Conservation (phyloP, 345 rosid species). For the Bretschneidera sinensis region DNA sequence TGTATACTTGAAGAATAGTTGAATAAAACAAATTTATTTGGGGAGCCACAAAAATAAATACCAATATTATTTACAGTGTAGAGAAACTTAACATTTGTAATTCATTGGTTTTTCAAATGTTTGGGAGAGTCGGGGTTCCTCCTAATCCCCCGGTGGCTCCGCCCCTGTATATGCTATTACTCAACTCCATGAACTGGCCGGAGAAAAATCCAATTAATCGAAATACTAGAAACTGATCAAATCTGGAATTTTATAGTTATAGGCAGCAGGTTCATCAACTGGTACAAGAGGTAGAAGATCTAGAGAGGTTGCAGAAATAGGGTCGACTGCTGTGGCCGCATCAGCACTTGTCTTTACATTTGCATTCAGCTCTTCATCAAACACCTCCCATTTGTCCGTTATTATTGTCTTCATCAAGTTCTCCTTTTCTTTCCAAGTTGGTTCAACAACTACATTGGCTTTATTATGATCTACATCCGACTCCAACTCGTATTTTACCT, state of each 20-base stretch:
- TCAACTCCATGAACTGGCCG: neutral
- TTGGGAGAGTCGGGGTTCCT: too few species aligned
- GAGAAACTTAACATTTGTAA: too few species aligned
- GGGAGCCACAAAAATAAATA: too few species aligned
- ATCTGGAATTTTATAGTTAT: conserved; percentile 38
- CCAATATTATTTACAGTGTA: too few species aligned
- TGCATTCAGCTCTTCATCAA: conserved; percentile 34
- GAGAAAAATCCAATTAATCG: neutral
- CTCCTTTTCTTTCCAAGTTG: neutral
- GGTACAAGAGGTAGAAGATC: conserved; percentile 17
- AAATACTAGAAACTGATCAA: conserved; percentile 37
- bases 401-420: conserved; percentile 38
- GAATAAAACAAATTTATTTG: too few species aligned
- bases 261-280: conserved; percentile 9
- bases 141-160: too few species aligned
- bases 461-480: neutral
- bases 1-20: too few species aligned
- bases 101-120: too few species aligned
- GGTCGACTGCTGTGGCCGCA: conserved; percentile 6
- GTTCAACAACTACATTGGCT: neutral
- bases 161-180: too few species aligned
- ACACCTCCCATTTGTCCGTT: conserved; percentile 58
- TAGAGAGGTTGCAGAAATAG: conserved; percentile 4
- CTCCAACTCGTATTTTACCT: neutral
- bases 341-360: neutral